phyloP scores from a whole-genome alignment of 305 asterid species.

The Solanum aculeatissimum region DNA sequence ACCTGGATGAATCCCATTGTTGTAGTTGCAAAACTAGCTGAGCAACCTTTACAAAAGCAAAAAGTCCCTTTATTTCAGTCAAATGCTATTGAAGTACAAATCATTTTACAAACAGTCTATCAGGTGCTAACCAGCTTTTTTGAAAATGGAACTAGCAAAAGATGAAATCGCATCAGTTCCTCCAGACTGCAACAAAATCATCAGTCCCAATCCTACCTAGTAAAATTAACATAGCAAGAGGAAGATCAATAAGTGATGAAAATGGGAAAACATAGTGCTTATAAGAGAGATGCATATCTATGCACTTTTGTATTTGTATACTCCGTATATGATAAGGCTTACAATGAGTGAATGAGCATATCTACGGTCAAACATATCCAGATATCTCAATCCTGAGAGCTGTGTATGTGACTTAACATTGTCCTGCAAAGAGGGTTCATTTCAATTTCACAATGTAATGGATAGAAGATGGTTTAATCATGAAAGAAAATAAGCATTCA shows the following conservation, averaged over 20 bases:
- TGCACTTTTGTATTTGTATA: background rate
- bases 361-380: background rate
- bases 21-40: background rate
- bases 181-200: conserved; percentile 12
- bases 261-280: background rate
- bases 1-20: conserved; percentile 1
- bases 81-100: background rate
- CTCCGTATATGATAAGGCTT: background rate
- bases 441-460: background rate
- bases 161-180: conserved; percentile 3
- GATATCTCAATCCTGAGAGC: background rate
- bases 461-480: background rate
- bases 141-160: background rate
- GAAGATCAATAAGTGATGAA: background rate
- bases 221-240: background rate
- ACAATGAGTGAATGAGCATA: conserved; percentile 4
- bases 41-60: background rate
- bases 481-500: background rate
- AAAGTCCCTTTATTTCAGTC: background rate
- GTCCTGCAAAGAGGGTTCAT: background rate
- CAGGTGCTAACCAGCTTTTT: conserved; percentile 1
- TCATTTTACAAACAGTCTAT: background rate
- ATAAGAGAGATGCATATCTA: background rate
- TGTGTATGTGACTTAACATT: background rate
- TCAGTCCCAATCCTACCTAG: conserved; percentile 21